Conservation (phyloP, 331 rosid species). For the Cydonia oblonga region DNA sequence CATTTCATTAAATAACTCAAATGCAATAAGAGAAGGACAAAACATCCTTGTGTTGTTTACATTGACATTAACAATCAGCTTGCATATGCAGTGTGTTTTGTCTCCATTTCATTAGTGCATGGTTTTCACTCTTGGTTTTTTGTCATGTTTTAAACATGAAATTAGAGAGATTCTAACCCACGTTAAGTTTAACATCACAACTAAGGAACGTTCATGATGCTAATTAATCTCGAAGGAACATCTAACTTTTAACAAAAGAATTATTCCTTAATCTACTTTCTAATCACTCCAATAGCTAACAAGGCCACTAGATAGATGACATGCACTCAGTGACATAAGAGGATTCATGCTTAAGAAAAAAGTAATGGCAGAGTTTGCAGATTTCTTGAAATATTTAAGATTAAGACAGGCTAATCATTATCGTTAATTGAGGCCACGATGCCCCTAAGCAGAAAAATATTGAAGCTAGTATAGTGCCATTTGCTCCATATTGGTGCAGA, state of each 20-base stretch:
- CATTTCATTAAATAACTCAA: background rate
- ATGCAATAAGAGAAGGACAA: slow-evolving; percentile 19
- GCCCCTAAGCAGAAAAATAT: slow-evolving; percentile 7
- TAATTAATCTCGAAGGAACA: background rate
- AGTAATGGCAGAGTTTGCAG: background rate
- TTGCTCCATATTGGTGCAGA: slow-evolving; percentile 22
- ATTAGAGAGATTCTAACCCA: background rate
- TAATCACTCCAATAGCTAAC: background rate
- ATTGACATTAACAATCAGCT: background rate
- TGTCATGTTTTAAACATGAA: background rate
- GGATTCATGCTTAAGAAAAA: background rate
- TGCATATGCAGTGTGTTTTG: background rate
- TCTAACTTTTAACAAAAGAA: background rate
- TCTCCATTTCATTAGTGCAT: slow-evolving; percentile 23
- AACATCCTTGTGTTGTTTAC: slow-evolving; percentile 21
- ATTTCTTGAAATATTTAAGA: background rate
- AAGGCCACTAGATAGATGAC: background rate
- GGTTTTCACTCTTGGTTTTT: slow-evolving; percentile 16
- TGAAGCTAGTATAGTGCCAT: slow-evolving; percentile 23
- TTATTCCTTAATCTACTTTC: slow-evolving; percentile 3
- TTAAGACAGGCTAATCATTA: slow-evolving; percentile 11
- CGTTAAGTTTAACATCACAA: background rate
- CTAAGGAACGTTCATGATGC: background rate
- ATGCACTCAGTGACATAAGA: slow-evolving; percentile 7
- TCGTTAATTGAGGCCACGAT: slow-evolving; percentile 34